A percentile compares a stretch with the other conserved stretches of the same genome.
Conservation (phyloP, 768 basidiomycete species). For the Leccinum disarticulatum region DNA sequence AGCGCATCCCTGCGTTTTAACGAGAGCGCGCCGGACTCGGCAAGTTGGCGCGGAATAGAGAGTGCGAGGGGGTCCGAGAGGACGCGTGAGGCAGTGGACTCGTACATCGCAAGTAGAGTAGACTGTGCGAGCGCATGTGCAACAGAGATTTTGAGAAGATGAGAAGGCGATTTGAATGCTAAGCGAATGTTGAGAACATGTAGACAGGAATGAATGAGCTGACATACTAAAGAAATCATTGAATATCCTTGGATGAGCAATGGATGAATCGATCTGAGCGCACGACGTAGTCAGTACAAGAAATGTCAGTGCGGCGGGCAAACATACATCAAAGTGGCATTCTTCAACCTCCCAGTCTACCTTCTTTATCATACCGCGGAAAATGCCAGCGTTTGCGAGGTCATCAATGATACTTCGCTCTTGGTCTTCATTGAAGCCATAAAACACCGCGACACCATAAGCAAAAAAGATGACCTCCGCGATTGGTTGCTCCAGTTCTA, state of each 20-base stretch:
- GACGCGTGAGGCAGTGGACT: slow-evolving; percentile 72
- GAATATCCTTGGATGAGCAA: slow-evolving; percentile 87
- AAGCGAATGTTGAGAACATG: neutral
- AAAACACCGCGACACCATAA: slow-evolving; percentile 92
- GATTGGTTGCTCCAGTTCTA: slow-evolving; percentile 42
- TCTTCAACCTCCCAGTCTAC: slow-evolving; percentile 91
- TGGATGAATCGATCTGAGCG: slow-evolving; percentile 74
- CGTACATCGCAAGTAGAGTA: slow-evolving; percentile 86
- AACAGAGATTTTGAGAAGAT: slow-evolving; percentile 88
- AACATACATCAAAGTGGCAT: slow-evolving; percentile 77
- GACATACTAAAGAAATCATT: slow-evolving; percentile 93
- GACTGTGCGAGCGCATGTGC: slow-evolving; percentile 94
- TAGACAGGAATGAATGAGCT: neutral
- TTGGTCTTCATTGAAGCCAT: slow-evolving; percentile 77
- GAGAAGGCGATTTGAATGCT: slow-evolving; percentile 92
- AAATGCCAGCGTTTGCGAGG: slow-evolving; percentile 65
- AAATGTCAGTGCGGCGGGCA: neutral
- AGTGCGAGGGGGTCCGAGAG: slow-evolving; percentile 75
- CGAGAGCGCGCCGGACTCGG: slow-evolving; percentile 70
- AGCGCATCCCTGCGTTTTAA: slow-evolving; percentile 81
- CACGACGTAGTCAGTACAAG: neutral
- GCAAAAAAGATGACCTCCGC: slow-evolving; percentile 80
- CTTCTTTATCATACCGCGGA: slow-evolving; percentile 60
- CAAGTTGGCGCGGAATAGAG: slow-evolving; percentile 83
- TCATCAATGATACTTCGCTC: slow-evolving; percentile 87